Base-by-base conservation (phyloP, 2,329 filamentous ascomycete genomes). In the Pestalotiopsis sp. region DNA sequence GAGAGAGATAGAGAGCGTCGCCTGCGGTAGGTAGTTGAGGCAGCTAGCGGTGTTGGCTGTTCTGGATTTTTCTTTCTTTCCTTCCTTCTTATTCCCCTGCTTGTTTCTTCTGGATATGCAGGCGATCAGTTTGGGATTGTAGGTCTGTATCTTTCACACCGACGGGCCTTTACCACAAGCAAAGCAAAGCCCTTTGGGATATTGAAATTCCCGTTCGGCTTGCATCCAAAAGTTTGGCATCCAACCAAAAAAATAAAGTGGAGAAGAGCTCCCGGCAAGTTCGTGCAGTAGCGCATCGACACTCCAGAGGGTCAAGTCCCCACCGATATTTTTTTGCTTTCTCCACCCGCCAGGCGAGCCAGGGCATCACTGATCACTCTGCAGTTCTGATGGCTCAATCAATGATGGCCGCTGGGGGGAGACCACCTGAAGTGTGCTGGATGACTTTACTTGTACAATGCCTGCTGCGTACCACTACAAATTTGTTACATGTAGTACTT, bases 241-340 rank as follows among this genome's bases (percentile, higher is more conserved):
- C 59, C n/a, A 14, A 14, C 45, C 45, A 52, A 52, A 39, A 61
- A 62, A 62, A 36, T 62, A 62, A 62, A 62, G 59, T 62, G 59
- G 59, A 41, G 59, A 62, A 41, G 59, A 62, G 59, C 59, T 62
- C 59, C 59, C 59, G n/a, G 59, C 38, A 62, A 62, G 31, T 36
- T 38, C 59, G 27, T 62, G 59, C 59, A 62, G 59, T 62, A 62
- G 59, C 59, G 59, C 59, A 20, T 62, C 31, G 25, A 25, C 31
- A 23, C 57, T 59, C 57, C 57, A 59, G 57, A 59, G 45, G 23
- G 23, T 23, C 23, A 23, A n/a, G 31, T 36, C 57, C 31, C 59
- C 59, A 62, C 59, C 36, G 27, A 62, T 36, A 38, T 39, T 62
- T 39, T n/a, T n/a, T 52, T 52, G 9, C 45, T 52, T 52, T 52